These are phyloP conservation scores for Neurospora sp. DNA, from an alignment of 2,329 filamentous ascomycete genomes.

Conservation along the genomic window DNA sequence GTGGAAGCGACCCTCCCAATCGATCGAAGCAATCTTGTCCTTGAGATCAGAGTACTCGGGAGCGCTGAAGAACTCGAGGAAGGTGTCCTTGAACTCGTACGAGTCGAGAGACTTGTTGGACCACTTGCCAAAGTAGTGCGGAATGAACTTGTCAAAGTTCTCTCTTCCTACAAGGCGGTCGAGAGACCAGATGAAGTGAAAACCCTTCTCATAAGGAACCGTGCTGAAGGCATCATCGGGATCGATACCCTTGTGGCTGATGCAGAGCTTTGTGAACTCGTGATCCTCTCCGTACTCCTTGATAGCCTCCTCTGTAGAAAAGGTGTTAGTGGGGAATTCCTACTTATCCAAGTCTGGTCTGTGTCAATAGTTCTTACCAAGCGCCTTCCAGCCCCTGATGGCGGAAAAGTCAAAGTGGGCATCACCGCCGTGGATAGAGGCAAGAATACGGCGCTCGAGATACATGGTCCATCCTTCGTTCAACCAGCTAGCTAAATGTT, in stretches of 20 bases:
- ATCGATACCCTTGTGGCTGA: slow-evolving; percentile 80
- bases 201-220: slow-evolving; percentile 93
- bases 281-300: slow-evolving; percentile 72
- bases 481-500: slow-evolving; percentile 43
- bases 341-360: background rate
- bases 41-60: slow-evolving; percentile 52
- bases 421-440: slow-evolving; percentile 71
- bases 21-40: slow-evolving; percentile 60
- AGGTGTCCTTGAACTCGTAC: slow-evolving; percentile 85
- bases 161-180: slow-evolving; percentile 75
- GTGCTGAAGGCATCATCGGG: slow-evolving; percentile 93
- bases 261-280: slow-evolving; percentile 85
- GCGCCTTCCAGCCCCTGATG: slow-evolving; percentile 90
- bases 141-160: slow-evolving; percentile 93
- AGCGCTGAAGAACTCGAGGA: slow-evolving; percentile 71
- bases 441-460: slow-evolving; percentile 76
- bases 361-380: slow-evolving; percentile 36
- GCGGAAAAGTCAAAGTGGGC: slow-evolving; percentile 85
- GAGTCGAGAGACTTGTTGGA: slow-evolving; percentile 82
- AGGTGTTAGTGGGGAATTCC: background rate
- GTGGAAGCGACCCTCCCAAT: slow-evolving; percentile 90
- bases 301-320: slow-evolving; percentile 57
- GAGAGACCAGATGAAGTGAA: slow-evolving; percentile 85
- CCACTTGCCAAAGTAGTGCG: slow-evolving; percentile 84
- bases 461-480: slow-evolving; percentile 91